phyloP scores from a whole-genome alignment of 441 rosid genomes.

The Populus hybrid region DNA sequence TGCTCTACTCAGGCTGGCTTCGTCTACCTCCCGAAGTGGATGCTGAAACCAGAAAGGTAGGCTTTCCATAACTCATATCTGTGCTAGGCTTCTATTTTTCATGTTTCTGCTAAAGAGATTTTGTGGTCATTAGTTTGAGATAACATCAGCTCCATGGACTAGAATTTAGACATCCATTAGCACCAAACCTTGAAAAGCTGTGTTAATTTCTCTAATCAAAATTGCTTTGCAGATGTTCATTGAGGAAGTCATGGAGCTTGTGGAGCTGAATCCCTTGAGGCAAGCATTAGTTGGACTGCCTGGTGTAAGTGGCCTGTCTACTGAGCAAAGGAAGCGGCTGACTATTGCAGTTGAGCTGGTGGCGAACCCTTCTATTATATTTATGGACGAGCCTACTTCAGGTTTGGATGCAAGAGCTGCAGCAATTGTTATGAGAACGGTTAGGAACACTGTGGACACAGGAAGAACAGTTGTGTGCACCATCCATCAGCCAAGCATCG shows the following conservation, averaged over 20 bases:
- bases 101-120: background rate
- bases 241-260: no score
- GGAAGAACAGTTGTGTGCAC: background rate
- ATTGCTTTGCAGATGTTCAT: background rate
- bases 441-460: constrained; percentile 12
- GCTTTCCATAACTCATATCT: background rate
- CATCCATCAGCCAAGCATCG: constrained; percentile 17
- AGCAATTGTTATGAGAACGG: constrained; percentile 18
- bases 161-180: background rate
- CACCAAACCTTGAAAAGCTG: background rate
- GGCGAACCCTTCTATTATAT: no score
- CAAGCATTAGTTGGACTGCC: no score
- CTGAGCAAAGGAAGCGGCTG: no score
- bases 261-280: no score
- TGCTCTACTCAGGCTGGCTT: constrained; percentile 55
- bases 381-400: no score
- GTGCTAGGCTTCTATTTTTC: background rate
- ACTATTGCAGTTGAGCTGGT: no score
- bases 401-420: constrained; percentile 7
- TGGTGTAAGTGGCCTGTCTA: no score
- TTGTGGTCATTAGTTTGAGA: background rate
- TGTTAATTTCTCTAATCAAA: background rate
- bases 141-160: background rate
- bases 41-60: constrained; percentile 42
- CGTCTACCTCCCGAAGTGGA: constrained; percentile 38